Percentiles rank a stretch among this genome's conserved stretches.
Evolutionary conservation across 1,284 basidiomycete genomes (phyloP).

Genomic region (Neotropicomus parvogracilis): DNA sequence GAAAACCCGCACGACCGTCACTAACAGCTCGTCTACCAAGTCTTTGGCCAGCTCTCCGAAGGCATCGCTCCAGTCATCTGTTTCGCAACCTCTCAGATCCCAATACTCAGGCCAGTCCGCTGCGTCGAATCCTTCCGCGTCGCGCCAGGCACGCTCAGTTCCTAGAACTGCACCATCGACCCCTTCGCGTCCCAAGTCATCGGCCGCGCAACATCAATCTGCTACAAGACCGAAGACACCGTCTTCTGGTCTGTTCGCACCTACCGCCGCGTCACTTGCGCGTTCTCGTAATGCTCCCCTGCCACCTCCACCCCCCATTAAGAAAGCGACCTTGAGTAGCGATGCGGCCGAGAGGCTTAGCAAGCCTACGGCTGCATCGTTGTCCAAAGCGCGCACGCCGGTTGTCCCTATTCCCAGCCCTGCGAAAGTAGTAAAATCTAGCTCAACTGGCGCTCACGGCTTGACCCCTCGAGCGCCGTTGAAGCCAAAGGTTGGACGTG

Average conservation of each 20-base stretch:
- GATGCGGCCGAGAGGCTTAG: constrained; percentile 58
- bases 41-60: constrained; percentile 28
- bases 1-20: constrained; percentile 25
- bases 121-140: constrained; percentile 40
- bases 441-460: constrained; percentile 18
- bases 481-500: constrained; percentile 23
- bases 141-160: constrained; percentile 27
- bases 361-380: constrained; percentile 72
- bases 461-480: constrained; percentile 16
- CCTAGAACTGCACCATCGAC: constrained; percentile 37
- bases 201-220: constrained; percentile 28
- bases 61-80: constrained; percentile 30
- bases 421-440: constrained; percentile 21
- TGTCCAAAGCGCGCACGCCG: constrained; percentile 46
- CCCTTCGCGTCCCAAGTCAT: constrained; percentile 47
- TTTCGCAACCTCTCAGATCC: constrained; percentile 43
- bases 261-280: constrained; percentile 74
- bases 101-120: constrained; percentile 54
- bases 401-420: constrained; percentile 25
- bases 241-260: constrained; percentile 63
- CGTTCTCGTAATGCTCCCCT: constrained; percentile 53
- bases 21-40: constrained; percentile 27
- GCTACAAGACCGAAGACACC: constrained; percentile 49
- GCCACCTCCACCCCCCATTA: constrained; percentile 43
- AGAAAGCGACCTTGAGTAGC: constrained; percentile 49